Conservation (phyloP, 352 stramenopile species). For the Globisporangium nodosum region DNA sequence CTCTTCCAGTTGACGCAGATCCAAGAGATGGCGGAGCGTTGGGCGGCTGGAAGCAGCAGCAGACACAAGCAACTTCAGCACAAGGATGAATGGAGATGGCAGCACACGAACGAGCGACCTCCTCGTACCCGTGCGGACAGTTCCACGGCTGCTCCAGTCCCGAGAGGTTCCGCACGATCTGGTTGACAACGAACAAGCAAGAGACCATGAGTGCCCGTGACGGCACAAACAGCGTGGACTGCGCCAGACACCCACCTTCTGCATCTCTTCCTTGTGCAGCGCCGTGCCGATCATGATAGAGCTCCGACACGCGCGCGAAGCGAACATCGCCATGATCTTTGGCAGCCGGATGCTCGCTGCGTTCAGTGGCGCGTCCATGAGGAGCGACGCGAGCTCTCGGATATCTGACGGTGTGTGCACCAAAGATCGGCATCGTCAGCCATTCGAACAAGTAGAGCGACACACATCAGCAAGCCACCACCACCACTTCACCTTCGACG, state of each 20-base stretch:
- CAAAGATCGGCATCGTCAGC: neutral
- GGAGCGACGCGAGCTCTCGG: conserved; percentile 79
- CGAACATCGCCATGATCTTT: conserved; percentile 96
- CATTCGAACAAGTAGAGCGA: neutral
- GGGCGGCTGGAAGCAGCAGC: conserved; percentile 31
- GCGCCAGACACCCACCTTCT: conserved; percentile 40
- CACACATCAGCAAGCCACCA: no score
- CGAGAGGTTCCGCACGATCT: conserved; percentile 88
- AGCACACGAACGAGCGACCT: neutral
- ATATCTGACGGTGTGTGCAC: conserved; percentile 52
- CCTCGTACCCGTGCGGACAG: conserved; percentile 85
- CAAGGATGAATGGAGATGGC: neutral
- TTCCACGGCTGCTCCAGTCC: conserved; percentile 95
- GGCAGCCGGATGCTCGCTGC: conserved; percentile 77
- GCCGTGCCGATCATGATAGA: conserved; percentile 97
- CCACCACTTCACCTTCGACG: conserved; percentile 36
- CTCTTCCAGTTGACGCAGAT: conserved; percentile 39
- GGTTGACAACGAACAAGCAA: neutral
- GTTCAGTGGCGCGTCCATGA: conserved; percentile 59
- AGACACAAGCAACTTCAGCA: neutral
- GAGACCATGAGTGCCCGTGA: neutral
- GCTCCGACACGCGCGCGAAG: conserved; percentile 90
- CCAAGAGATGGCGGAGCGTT: conserved; percentile 72
- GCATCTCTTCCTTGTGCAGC: conserved; percentile 91
- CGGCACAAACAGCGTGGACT: neutral